Base-by-base conservation (phyloP, 2,329 filamentous ascomycete species). In the Fusarium tupiense region DNA sequence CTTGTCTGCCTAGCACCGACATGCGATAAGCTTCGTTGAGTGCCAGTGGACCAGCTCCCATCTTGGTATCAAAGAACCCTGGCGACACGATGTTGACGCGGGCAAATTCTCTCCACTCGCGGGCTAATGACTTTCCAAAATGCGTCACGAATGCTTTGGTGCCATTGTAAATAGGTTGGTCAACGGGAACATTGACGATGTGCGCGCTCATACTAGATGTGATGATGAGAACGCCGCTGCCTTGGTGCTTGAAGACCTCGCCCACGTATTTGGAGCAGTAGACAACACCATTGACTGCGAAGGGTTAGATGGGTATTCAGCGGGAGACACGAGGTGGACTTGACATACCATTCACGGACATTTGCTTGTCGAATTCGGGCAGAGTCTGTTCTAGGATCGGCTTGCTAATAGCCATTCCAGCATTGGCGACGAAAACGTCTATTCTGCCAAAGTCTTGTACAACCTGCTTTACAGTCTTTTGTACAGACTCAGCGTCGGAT, bases 61-160 rank as follows among this genome's bases (percentile, higher is more conserved):
- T 87, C 69, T 52, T 71, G 1, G 88, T 89, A 59, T 88, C 84
- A 72, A 89, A 87, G 79, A 87, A 89, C 1, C 77, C 77, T 1
- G 78, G 78, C 2, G 78, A 79, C 2, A 89, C 86, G 37, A 87
- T 84, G 74, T 89, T 90, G 17, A 89, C 88, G 1, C 88, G 2
- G 2, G 87, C 88, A 66, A 89, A 88, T 3, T 87, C 85, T 7
- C 85, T 78, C 88, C 88, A 89, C 69, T 90, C 88, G 9, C 85
- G 81, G 0, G 88, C 88, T 22, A 90, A 81, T 0, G 83, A 85
- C 71, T 87, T 88, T 40, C 86, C 87, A 46, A 89, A 83, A 61
- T 90, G 88, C 2, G 84, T 87, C 8, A 88, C 83, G 16, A 84
- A 87, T 1, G 88, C 88, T 75, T 90, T 90, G 17, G 83, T 86